Evolutionary conservation across 208 protist genomes (phyloP), one percentile per base, ranked within the genome.

Genomic region (Acanthamoeba castellanii): DNA sequence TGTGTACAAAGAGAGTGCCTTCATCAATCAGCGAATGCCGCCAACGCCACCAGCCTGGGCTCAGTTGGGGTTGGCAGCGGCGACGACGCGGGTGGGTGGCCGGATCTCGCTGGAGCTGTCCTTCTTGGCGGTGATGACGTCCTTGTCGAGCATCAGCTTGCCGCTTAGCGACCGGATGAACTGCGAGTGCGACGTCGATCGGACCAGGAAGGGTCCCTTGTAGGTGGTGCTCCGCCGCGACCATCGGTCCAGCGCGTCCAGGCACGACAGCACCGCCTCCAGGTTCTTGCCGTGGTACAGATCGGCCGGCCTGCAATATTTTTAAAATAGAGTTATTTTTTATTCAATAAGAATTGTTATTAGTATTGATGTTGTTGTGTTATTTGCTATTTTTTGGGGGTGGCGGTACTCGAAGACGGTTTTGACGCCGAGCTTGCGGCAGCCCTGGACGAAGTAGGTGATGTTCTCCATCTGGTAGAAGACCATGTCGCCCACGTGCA

Each of bases 381-480:
- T 47, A 47, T 47, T 47, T 47, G 4, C 4, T 47, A 9, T 3
- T 47, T 11, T 74, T 14, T 4, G 25, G 22, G n/a, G 14, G 70
- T 50, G 25, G 30, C 11, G 25, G 70, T 30, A 81, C 82, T 89
- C 82, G 42, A 89, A 89, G 18, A 89, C 22, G 82, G 82, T 89
- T 25, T 89, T 89, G 52, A 93, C 88, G 37, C 88, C 88, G 30
- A 93, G 52, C 45, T 93, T 57, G 59, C 88, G 52, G 66, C 59
- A 76, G 55, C 42, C 88, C 25, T 70, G 18, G 66, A 93, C 47
- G 27, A 76, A 93, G 37, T 68, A 50, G 59, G 37, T 50, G 52
- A 93, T 93, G 88, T 93, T 93, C 88, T 93, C 88, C 88, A 93
- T 93, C 34, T 93, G 88, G 42, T 78, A 76, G 66, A 93, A 93